Evolutionary conservation across 345 rosid species (phyloP), one percentile per base, ranked within the genome.

Genomic region (Geranium rotundifolium): DNA sequence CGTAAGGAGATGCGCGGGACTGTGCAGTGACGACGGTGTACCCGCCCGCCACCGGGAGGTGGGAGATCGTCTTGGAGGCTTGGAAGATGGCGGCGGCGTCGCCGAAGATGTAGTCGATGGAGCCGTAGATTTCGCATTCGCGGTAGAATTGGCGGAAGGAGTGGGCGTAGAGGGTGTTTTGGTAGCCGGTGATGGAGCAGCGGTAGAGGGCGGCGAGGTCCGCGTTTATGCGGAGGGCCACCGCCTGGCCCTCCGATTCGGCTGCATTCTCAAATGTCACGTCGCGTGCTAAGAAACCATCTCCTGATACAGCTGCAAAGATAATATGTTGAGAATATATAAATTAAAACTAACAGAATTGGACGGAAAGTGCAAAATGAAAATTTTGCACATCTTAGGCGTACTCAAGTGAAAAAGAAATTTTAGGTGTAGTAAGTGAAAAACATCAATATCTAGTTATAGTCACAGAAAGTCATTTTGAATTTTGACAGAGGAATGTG

Each of bases 101-200:
- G 1, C 98, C 95, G 20, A 83, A 91, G 37, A 91, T 77, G 70
- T 71, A 88, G 58, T 90, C 95, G 6, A 88, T 62, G 60, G 95
- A 84, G 29, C 95, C 97, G 0, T 62, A 84, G 0, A 91, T 79
- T 62, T 83, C 84, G 15, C 96, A 91, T 29, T 91, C 95, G 0
- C 96, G 75, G 58, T 85, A 91, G 67, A 91, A 89, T 54, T 87
- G 96, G n/a, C n/a, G n/a, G n/a, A n/a, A n/a, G n/a, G n/a, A n/a
- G n/a, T n/a, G n/a, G n/a, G n/a, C n/a, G n/a, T 15, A 86, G 13
- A 91, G 63, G 14, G 95, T 82, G 63, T 86, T 95, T 55, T 91
- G 95, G 76, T 71, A 86, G 19, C 96, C 96, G 4, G 72, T 69
- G 18, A 91, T n/a, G 54, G 68, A 58, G 67, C 96, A 91, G 19